A percentile compares a stretch with the other conserved stretches of the same genome.
phyloP scores from a whole-genome alignment of 2,329 filamentous ascomycete species.

The Fusarium virguliforme region DNA sequence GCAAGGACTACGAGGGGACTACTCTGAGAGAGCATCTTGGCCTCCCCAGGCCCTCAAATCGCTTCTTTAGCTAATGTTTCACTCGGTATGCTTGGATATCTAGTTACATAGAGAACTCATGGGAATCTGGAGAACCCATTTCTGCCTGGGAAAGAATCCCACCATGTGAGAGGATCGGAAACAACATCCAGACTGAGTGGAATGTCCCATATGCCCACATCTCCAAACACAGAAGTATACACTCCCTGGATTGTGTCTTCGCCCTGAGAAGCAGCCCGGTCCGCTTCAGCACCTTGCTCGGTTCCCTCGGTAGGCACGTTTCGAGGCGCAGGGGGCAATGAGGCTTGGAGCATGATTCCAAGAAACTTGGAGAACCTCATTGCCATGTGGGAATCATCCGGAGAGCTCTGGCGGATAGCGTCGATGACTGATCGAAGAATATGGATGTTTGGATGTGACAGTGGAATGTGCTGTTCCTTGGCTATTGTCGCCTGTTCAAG shows the following conservation, averaged over 20 bases:
- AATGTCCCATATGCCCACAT: conserved; percentile 23
- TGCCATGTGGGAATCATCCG: conserved; percentile 37
- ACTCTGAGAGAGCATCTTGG: conserved; percentile 71
- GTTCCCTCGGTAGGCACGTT: background rate
- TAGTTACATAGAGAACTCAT: background rate
- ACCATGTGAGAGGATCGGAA: conserved; percentile 33
- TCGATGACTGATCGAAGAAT: conserved; percentile 28
- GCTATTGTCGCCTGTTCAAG: conserved; percentile 21
- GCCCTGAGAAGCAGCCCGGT: background rate
- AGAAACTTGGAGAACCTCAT: conserved; percentile 37
- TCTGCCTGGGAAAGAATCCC: conserved; percentile 21
- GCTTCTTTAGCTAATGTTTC: conserved; percentile 52
- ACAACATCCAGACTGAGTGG: conserved; percentile 21
- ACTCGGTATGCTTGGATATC: background rate
- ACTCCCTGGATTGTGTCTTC: background rate
- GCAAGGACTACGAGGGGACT: conserved; percentile 67
- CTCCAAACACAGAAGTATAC: conserved; percentile 19
- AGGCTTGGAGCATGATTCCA: conserved; percentile 25
- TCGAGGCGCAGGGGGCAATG: conserved; percentile 5
- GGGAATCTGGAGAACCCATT: background rate
- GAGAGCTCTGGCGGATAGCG: conserved; percentile 24
- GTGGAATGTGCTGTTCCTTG: conserved; percentile 15
- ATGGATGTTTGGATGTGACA: conserved; percentile 22
- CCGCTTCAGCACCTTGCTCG: background rate
- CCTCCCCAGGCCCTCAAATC: conserved; percentile 63